Base-by-base conservation (phyloP, 768 basidiomycete genomes). In the Coprinopsis strossmayeri region DNA sequence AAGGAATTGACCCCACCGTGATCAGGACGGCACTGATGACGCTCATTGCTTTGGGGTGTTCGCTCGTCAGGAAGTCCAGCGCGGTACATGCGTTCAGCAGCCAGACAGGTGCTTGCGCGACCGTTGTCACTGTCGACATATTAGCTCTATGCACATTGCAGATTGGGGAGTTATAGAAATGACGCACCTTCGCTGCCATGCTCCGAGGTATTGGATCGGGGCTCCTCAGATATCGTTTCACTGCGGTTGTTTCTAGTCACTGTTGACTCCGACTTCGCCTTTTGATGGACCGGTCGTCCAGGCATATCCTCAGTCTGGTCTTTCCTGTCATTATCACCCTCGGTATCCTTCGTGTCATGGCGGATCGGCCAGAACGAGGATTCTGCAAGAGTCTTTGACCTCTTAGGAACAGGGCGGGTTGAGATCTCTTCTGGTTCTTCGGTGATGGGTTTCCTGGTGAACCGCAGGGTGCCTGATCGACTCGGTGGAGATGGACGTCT, bases 11-110 rank as follows among this genome's bases (percentile, higher is more conserved):
- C 28, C 87, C 87, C 26, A 82, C 83, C 2, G 86, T 87, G 59
- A 90, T 85, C 51, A 90, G 76, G 45, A 90, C 79, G 5, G 87
- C 87, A 53, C 84, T 84, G 45, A 88, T 62, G 27, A 85, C 76
- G 52, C 77, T 81, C 83, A 87, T 72, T 39, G 70, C 77, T 60
- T 82, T 82, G 9, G 87, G 87, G 56, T 90, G 86, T 55, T 89
- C 87, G 51, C 71, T 75, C 9, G 79, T 78, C 46, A 90, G 77
- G 65, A 75, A 84, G 46, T 87, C 84, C 51, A 90, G 73, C 9
- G 87, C 87, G 41, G 72, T 79, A 55, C 82, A 82, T 1, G 87
- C 87, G 57, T 87, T 88, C 48, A 90, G 60, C 15, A 90, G 73
- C 87, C 87, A 90, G 0, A 78, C 67, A 0, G 87, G 87, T 10